A percentile compares a stretch with the other conserved stretches of the same genome.
Conservation (phyloP, 148 eudicot species). For the Camellia japonica region DNA sequence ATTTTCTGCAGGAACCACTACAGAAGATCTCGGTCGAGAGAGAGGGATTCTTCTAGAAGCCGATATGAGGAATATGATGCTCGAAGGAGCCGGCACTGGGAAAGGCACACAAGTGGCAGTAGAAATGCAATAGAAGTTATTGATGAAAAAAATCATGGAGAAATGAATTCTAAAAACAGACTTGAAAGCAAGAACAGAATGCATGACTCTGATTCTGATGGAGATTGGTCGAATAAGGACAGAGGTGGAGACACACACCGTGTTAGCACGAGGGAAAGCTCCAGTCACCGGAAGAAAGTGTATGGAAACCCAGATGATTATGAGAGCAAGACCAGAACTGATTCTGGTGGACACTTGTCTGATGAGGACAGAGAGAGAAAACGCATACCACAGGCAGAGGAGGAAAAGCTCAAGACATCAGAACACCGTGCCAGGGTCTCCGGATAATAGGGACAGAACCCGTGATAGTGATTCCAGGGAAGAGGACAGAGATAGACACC, state of each 20-base stretch:
- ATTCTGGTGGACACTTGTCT: conserved; percentile 17
- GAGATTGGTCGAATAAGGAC: conserved; percentile 22
- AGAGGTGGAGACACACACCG: conserved; percentile 13
- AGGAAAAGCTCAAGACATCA: conserved; percentile 12
- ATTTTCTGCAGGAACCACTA: conserved; percentile 24
- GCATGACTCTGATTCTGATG: conserved; percentile 32
- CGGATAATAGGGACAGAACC: not conserved
- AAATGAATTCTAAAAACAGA: conserved; percentile 22
- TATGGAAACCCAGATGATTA: not conserved
- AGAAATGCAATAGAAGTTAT: conserved; percentile 23
- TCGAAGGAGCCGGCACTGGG: conserved; percentile 29
- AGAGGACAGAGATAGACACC: conserved; percentile 16
- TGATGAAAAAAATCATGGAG: conserved; percentile 17
- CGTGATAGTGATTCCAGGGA: conserved; percentile 22
- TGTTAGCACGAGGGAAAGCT: conserved; percentile 15
- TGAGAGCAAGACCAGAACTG: not conserved
- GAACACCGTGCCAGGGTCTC: conserved; percentile 2
- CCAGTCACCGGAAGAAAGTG: not conserved
- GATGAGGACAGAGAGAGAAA: conserved; percentile 15
- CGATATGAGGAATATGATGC: conserved; percentile 43
- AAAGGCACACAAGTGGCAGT: conserved; percentile 24
- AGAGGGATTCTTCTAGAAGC: conserved; percentile 39
- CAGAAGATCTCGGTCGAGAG: conserved; percentile 60
- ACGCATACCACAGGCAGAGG: not conserved
- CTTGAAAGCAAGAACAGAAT: conserved; percentile 19